Evolutionary conservation across 257 asterid genomes (phyloP), one percentile per base, ranked within the genome.

Genomic region (Ajuga chamaepitys): DNA sequence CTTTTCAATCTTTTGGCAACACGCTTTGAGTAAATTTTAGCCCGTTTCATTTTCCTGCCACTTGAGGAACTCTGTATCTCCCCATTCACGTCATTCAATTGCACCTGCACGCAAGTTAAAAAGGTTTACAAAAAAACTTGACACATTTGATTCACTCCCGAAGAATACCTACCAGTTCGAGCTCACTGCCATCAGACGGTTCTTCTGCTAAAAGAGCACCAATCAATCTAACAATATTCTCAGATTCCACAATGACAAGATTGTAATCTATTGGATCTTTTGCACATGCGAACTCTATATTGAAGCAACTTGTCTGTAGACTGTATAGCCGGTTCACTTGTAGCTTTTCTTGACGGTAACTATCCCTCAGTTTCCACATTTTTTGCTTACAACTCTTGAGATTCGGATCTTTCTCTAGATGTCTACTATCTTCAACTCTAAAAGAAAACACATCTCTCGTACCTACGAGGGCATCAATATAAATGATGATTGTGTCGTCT

Each of bases 141-240:
- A 30, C 21, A 7, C 3, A 13, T 14, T 14, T 30, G 58, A 66
- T 54, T 25, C 60, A 37, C 21, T 30, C 4, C 37, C 37, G n/a
- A n/a, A n/a, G n/a, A n/a, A n/a, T n/a, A n/a, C n/a, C n/a, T 65
- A 66, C 72, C 72, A 28, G 47, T 47, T 63, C 58, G 20, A n/a
- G 22, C 20, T 45, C 59, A 34, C 20, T 44, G 66, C 5, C 14
- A 21, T 57, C 26, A 2, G 8, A 35, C 12, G 60, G n/a, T 46
- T 62, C 58, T 26, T 62, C 20, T 10, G 4, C 41, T 55, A 66
- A 5, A 20, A 67, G 22, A 45, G 13, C 20, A 14, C 46, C 28
- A 20, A 68, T 68, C 40, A 57, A 32, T 32, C 4, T 21, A 25
- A 68, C 13, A 18, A 12, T 25, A 20, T 57, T 48, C 12, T 2